Base-by-base conservation (phyloP, 257 asterid species). In the Avicennia marina region DNA sequence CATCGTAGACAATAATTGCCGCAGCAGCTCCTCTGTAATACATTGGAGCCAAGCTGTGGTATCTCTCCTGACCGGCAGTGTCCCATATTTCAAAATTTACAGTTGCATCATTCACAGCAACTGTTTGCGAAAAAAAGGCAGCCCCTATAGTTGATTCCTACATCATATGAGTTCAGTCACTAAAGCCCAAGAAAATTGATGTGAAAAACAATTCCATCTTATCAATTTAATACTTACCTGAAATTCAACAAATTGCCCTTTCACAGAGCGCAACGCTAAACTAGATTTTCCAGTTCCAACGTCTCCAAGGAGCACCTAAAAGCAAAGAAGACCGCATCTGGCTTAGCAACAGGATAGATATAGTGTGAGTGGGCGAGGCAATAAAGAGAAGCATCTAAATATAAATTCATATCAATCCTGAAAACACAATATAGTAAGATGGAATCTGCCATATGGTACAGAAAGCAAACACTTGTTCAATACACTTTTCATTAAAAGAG, bases 61-160 rank as follows among this genome's bases (percentile, higher is more conserved):
- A 87, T 69, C 95, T 78, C 78, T 87, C 96, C 72, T 87, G 96
- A 47, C 96, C 95, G n/a, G 96, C 96, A 2, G 96, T 87, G 62
- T 87, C 95, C 96, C 96, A 87, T 62, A 87, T 87, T 73, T 87
- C 96, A 60, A 87, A 87, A 38, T 87, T 87, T 36, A 87, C 93
- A 53, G 95, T 84, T 42, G 87, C 94, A 60, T 87, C 89, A 59
- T 82, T 67, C 58, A 85, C 86, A 53, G 96, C 91, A 56, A 87
- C 80, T 24, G 90, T 84, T 78, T 87, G 95, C 17, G 96, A 84
- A 54, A 85, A 87, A 64, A 87, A 87, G 8, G 95, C 96, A 31
- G 96, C 96, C 20, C 96, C 96, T 18, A 87, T 87, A 8, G 95
- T 84, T 11, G 96, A 87, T 75, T 87, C 96, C 96, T 87, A 67